A percentile compares a stretch with the other conserved stretches of the same genome.
These are phyloP conservation scores for Cyclotella kingstonii DNA, from an alignment of 108 stramenopile species.

Conservation along the genomic window DNA sequence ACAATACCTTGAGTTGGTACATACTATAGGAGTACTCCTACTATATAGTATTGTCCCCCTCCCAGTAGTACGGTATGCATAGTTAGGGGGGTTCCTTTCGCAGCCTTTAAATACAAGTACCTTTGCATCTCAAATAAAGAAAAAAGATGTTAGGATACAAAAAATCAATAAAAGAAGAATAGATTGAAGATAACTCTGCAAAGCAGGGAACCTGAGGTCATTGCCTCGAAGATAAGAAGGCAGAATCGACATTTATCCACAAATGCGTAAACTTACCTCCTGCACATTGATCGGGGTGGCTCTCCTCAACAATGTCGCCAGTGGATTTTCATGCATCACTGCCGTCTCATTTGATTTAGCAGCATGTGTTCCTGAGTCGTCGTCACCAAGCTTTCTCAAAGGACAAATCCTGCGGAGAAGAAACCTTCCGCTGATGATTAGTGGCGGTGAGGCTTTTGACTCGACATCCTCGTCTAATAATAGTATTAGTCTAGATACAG, in stretches of 20 bases:
- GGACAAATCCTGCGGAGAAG: neutral
- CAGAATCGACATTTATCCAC: neutral
- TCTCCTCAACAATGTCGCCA: conserved; percentile 28
- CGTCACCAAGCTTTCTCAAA: neutral
- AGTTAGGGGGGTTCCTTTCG: too few species aligned
- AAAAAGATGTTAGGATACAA: too few species aligned
- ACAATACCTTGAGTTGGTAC: too few species aligned
- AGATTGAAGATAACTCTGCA: too few species aligned
- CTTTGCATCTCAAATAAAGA: too few species aligned
- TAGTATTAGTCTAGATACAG: neutral
- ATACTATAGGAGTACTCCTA: too few species aligned
- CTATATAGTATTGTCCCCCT: too few species aligned
- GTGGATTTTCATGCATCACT: conserved; percentile 31
- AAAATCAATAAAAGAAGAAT: too few species aligned
- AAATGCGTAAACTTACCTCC: conserved; percentile 14
- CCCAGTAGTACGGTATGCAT: too few species aligned
- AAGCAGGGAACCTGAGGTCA: too few species aligned
- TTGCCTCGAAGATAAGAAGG: too few species aligned
- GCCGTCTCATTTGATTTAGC: neutral
- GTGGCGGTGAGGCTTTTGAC: conserved; percentile 2
- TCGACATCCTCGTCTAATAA: neutral
- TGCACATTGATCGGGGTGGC: conserved; percentile 24
- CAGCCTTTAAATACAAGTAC: too few species aligned
- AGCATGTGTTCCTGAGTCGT: neutral
- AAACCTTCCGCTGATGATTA: neutral